Conservation (phyloP, 1,139 yeast genomes). For the Nakaseomyces delphensis region DNA sequence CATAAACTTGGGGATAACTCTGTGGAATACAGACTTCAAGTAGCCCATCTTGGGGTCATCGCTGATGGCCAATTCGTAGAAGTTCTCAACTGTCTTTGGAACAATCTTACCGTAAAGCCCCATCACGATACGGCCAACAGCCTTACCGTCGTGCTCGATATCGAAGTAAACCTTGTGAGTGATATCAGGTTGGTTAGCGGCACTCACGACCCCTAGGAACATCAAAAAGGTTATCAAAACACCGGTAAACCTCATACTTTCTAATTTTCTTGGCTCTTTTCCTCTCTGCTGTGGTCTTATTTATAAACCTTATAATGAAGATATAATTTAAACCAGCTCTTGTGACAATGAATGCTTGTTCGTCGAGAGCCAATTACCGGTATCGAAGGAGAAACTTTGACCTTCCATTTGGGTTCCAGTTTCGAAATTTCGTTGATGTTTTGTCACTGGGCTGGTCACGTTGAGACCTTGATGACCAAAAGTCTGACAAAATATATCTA, state of each 20-base stretch:
- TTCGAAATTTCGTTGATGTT: too few species aligned
- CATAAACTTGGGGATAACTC: constrained; percentile 70
- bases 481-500: too few species aligned
- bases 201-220: constrained; percentile 3
- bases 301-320: too few species aligned
- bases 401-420: too few species aligned
- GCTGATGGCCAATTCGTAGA: constrained; percentile 54
- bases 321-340: too few species aligned
- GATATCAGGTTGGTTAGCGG: constrained; percentile 45
- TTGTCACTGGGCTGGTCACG: too few species aligned
- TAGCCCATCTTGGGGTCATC: constrained; percentile 40
- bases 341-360: too few species aligned
- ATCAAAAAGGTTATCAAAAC: background rate
- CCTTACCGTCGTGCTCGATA: constrained; percentile 47
- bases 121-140: constrained; percentile 56
- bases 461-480: too few species aligned
- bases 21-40: constrained; percentile 57
- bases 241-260: background rate
- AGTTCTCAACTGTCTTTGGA: constrained; percentile 66
- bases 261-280: too few species aligned
- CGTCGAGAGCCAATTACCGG: too few species aligned
- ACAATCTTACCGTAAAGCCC: constrained; percentile 69
- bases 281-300: too few species aligned
- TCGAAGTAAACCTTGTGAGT: constrained; percentile 58
- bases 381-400: too few species aligned